phyloP scores from a whole-genome alignment of 176 grass and related monocot species.

The Triticum turgidum region DNA sequence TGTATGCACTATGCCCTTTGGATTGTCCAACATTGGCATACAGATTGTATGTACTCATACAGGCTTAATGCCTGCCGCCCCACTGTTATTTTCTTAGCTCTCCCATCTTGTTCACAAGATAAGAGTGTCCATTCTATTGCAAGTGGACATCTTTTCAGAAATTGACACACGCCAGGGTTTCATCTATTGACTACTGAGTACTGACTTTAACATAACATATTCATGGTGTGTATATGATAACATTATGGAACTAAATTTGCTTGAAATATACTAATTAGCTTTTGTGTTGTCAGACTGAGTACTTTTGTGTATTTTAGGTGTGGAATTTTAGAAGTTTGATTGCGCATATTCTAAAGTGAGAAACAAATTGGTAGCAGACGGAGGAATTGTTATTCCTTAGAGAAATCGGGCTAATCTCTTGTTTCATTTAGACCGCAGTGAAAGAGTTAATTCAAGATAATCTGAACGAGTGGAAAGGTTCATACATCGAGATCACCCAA shows the following conservation, averaged over 20 bases:
- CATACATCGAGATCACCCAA: background rate
- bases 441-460: background rate
- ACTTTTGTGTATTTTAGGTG: slow-evolving; percentile 3
- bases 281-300: background rate
- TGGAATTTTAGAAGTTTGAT: slow-evolving; percentile 13
- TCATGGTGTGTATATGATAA: background rate
- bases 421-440: background rate
- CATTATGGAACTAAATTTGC: background rate
- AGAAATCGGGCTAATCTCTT: background rate
- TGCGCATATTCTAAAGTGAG: background rate
- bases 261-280: background rate
- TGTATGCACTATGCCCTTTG: background rate
- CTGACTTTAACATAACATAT: background rate
- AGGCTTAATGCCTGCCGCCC: background rate
- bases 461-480: background rate
- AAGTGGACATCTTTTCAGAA: background rate
- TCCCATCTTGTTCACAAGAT: background rate
- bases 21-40: background rate
- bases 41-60: background rate
- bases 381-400: slow-evolving; percentile 14
- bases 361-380: background rate
- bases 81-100: background rate
- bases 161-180: background rate
- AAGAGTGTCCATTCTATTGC: background rate
- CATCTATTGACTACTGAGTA: background rate